These are phyloP conservation scores for Macrophomina phaseolina DNA, from an alignment of 2,329 filamentous ascomycete species.

Conservation along the genomic window DNA sequence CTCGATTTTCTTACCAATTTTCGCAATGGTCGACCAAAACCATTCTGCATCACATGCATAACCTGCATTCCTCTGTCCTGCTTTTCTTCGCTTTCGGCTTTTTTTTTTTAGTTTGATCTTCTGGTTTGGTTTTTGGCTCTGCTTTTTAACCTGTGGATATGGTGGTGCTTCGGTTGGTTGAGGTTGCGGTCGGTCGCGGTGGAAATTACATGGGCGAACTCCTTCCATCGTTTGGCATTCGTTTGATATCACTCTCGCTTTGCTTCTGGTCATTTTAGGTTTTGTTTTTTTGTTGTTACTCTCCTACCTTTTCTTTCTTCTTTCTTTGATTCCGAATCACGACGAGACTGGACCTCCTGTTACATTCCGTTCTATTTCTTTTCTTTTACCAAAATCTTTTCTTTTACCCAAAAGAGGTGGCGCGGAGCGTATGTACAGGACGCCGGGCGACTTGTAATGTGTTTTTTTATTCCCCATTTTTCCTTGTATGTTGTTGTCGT, in stretches of 20 bases:
- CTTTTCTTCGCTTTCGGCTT: not conserved
- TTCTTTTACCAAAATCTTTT: not conserved
- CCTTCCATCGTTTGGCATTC: conserved; percentile 22
- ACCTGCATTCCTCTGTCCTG: conserved; percentile 8
- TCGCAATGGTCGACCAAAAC: conserved; percentile 11
- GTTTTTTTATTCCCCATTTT: conserved; percentile 12
- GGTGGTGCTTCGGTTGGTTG: conserved; percentile 19
- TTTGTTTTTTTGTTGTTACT: conserved; percentile 1
- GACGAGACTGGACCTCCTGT: conserved; percentile 23
- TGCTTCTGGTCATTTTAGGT: conserved; percentile 9
- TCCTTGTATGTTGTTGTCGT: no score
- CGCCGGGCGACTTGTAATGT: conserved; percentile 27
- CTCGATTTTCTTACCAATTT: not conserved
- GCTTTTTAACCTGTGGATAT: conserved; percentile 14
- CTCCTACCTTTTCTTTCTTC: not conserved
- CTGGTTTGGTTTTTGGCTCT: conserved; percentile 7
- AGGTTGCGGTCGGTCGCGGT: conserved; percentile 6
- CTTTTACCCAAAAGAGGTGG: not conserved
- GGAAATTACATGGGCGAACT: conserved; percentile 22
- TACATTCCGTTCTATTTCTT: not conserved
- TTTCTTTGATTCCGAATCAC: conserved; percentile 21
- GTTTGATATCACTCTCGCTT: conserved; percentile 24
- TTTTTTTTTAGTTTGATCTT: conserved; percentile 4
- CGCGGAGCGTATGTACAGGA: conserved; percentile 21
- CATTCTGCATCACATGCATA: conserved; percentile 25